phyloP scores from a whole-genome alignment of 108 stramenopile species.

The Seminavis robusta region DNA sequence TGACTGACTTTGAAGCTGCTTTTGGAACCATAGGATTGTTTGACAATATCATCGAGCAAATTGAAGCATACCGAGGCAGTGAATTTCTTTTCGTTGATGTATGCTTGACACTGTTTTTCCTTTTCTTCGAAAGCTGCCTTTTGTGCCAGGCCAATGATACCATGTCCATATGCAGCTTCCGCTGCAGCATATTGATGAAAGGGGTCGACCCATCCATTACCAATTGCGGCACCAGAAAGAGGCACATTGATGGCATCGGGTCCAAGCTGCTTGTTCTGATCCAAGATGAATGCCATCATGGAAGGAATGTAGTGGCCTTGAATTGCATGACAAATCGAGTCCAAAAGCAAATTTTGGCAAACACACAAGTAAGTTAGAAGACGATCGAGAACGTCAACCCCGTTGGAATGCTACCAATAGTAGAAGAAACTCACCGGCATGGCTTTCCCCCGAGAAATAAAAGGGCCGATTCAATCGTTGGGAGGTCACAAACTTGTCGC shows the following conservation, averaged over 20 bases:
- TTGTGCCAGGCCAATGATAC: slow-evolving; percentile 79
- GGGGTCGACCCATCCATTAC: slow-evolving; percentile 91
- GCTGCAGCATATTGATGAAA: slow-evolving; percentile 87
- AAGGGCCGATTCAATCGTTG: slow-evolving; percentile 51
- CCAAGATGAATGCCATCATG: slow-evolving; percentile 88
- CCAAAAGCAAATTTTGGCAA: too few species aligned
- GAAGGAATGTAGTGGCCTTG: slow-evolving; percentile 95
- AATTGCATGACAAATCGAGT: too few species aligned
- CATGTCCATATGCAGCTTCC: slow-evolving; percentile 83
- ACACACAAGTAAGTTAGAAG: too few species aligned
- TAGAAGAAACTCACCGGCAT: too few species aligned
- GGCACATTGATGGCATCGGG: slow-evolving; percentile 32
- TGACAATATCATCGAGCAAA: slow-evolving; percentile 72
- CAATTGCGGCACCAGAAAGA: slow-evolving; percentile 82
- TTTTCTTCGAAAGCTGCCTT: slow-evolving; percentile 51
- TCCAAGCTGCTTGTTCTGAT: slow-evolving; percentile 45
- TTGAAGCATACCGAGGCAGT: slow-evolving; percentile 56
- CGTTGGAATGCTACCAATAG: too few species aligned
- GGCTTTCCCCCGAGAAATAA: slow-evolving; percentile 92
- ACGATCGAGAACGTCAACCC: too few species aligned
- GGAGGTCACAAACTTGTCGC: slow-evolving; percentile 51
- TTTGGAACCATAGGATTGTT: slow-evolving; percentile 46
- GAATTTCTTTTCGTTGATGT: slow-evolving; percentile 50
- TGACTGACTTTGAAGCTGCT: slow-evolving; percentile 48
- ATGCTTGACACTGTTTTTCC: slow-evolving; percentile 65